These are phyloP conservation scores for Hemisphaericaspora subhashii DNA, from an alignment of 1,139 yeast species.

Conservation along the genomic window DNA sequence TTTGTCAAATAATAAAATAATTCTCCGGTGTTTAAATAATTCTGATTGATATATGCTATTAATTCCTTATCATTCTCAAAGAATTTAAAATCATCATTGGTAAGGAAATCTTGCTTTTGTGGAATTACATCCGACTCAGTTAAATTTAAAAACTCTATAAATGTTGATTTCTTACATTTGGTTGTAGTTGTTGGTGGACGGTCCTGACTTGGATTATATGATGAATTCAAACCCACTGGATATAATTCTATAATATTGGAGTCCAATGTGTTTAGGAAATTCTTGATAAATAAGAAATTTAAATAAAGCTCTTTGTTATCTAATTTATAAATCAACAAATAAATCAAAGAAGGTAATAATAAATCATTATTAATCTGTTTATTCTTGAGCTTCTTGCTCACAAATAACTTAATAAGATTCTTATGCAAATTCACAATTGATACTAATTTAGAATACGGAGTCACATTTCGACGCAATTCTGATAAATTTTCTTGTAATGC, in stretches of 20 bases:
- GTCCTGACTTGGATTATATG: slow-evolving; percentile 21
- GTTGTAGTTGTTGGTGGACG: slow-evolving; percentile 4
- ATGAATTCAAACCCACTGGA: slow-evolving; percentile 15
- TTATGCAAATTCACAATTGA: slow-evolving; percentile 36
- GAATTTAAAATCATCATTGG: slow-evolving; percentile 19
- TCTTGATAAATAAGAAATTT: slow-evolving; percentile 38
- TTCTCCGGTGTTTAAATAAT: slow-evolving; percentile 42
- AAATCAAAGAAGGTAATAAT: slow-evolving; percentile 41
- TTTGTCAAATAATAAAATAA: slow-evolving; percentile 41
- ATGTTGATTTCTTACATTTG: slow-evolving; percentile 16
- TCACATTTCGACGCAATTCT: slow-evolving; percentile 18
- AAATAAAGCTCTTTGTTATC: slow-evolving; percentile 31
- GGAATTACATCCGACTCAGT: slow-evolving; percentile 10
- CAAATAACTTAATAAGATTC: slow-evolving; percentile 25
- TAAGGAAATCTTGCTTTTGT: slow-evolving; percentile 9
- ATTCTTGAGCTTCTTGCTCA: slow-evolving; percentile 20
- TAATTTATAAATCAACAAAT: slow-evolving; percentile 31
- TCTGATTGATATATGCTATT: slow-evolving; percentile 26
- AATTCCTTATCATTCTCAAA: slow-evolving; percentile 33
- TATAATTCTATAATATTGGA: slow-evolving; percentile 28
- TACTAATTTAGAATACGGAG: slow-evolving; percentile 36
- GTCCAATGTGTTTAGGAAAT: slow-evolving; percentile 36
- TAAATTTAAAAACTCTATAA: slow-evolving; percentile 30
- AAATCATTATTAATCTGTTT: slow-evolving; percentile 40
- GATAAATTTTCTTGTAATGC: slow-evolving; percentile 13